Evolutionary conservation across 2,329 filamentous ascomycete genomes (phyloP).

Genomic region (Ambrosiella xylebori): DNA sequence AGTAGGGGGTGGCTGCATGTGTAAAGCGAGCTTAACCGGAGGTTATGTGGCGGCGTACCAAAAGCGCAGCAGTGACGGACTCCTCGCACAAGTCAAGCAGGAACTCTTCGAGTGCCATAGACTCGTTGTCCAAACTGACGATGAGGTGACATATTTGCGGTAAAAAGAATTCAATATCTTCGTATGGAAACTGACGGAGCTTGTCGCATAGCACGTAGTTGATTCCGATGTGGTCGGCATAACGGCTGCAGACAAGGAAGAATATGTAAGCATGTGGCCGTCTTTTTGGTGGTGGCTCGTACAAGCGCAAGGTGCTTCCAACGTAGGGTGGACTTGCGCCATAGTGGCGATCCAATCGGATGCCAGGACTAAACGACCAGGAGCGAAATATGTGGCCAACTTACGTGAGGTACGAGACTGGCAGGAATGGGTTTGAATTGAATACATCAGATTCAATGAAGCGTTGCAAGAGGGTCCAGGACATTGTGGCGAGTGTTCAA

Average conservation of each 20-base stretch:
- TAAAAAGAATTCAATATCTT: constrained; percentile 85
- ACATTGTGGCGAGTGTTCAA: constrained; percentile 32
- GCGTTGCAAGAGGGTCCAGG: constrained; percentile 75
- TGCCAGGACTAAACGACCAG: background rate
- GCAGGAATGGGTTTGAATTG: constrained; percentile 77
- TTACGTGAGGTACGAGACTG: constrained; percentile 77
- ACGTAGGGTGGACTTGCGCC: background rate
- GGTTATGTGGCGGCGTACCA: constrained; percentile 36
- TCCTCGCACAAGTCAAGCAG: constrained; percentile 73
- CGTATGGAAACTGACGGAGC: constrained; percentile 74
- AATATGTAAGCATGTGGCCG: constrained; percentile 3
- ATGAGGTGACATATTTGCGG: constrained; percentile 76
- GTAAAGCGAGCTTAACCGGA: background rate
- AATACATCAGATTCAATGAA: constrained; percentile 91
- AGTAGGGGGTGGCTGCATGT: constrained; percentile 13
- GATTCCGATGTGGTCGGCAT: constrained; percentile 78
- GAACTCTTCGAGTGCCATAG: constrained; percentile 80
- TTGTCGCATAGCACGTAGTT: constrained; percentile 81
- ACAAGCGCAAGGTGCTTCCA: background rate
- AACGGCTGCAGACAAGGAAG: constrained; percentile 39
- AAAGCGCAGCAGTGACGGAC: constrained; percentile 65
- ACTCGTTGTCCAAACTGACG: constrained; percentile 79
- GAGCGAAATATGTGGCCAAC: constrained; percentile 19
- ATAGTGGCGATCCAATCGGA: background rate
- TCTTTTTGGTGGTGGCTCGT: background rate